Base-by-base conservation (phyloP, 768 basidiomycete genomes). In the Agaricus subrufescens region DNA sequence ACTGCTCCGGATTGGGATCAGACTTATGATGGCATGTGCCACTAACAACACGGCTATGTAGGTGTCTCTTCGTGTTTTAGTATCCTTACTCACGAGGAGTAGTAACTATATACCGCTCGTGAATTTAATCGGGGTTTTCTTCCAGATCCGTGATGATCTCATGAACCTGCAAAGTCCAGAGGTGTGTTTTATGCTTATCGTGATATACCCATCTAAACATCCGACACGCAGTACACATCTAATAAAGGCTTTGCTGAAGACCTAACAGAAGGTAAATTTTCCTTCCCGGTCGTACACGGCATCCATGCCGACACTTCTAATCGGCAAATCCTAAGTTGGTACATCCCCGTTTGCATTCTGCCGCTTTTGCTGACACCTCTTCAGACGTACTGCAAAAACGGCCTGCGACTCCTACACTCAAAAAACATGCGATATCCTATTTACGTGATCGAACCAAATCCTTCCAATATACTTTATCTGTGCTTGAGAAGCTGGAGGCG, bases 101-200 rank as follows among this genome's bases (percentile, higher is more conserved):
- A 97, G 92, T 9, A 85, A 98, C 69, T 97, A 92, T 61, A 85
- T 96, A 1, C 93, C 94, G 0, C 79, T 98, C 1, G 91, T 96
- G 59, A 97, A 97, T 68, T 81, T 97, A 9, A 89, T 98, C 58
- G 93, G 95, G 2, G 83, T 97, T n/a, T 89, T 85, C 64, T 97
- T 94, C 69, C 96, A 98, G 67, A 95, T 98, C 62, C 75, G 94
- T n/a, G 96, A 98, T 63, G 96, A 98, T 68, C 89, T 94, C 46
- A 93, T 96, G 90, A 98, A 98, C 63, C 73, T 98, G 26, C 87
- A 95, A 64, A 92, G 90, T 47, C 80, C 81, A 15, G 84, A 94
- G 77, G 94, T 93, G 62, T 26, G 73, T 50, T 8, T 50, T 31
- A 23, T 34, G n/a, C 10, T 56, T 52, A 29, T 38, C 23, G 15